phyloP scores from a whole-genome alignment of 371 early-diverging fungal genomes.

The Dichotomocladium elegans region DNA sequence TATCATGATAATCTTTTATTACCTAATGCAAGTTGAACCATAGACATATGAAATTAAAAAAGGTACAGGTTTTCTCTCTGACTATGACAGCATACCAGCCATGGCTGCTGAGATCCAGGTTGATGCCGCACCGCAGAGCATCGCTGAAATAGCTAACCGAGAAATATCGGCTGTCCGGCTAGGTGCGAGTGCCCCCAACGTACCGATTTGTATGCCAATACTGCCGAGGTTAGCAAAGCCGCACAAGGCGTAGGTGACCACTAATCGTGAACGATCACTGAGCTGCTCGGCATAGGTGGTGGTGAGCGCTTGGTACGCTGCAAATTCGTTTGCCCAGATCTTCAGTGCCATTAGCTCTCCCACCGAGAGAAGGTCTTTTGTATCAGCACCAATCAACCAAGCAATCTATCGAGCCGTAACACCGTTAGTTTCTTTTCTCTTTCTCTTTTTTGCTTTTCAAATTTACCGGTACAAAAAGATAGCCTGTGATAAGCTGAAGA shows the following conservation, averaged over 20 bases:
- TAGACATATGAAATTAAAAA: no score
- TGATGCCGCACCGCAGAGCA: conserved; percentile 76
- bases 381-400: conserved; percentile 81
- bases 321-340: conserved; percentile 89
- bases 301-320: conserved; percentile 67
- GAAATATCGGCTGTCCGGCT: conserved; percentile 74
- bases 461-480: conserved; percentile 50
- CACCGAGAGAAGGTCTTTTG: conserved; percentile 51
- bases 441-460: not conserved
- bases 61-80: no score
- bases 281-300: conserved; percentile 22
- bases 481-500: conserved; percentile 68
- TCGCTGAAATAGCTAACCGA: conserved; percentile 72
- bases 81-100: conserved; percentile 63
- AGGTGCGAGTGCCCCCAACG: conserved; percentile 81
- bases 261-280: conserved; percentile 41
- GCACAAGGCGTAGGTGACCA: conserved; percentile 79
- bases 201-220: conserved; percentile 85
- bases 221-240: conserved; percentile 88
- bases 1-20: no score
- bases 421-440: not conserved
- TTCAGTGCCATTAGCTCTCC: conserved; percentile 84
- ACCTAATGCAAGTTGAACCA: no score
- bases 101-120: conserved; percentile 85
- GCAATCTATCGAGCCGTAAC: conserved; percentile 37